Percentiles rank a stretch among this genome's conserved stretches.
Evolutionary conservation across 495 filamentous ascomycete species (phyloP).

Genomic region (Lentithecium fluviatile): DNA sequence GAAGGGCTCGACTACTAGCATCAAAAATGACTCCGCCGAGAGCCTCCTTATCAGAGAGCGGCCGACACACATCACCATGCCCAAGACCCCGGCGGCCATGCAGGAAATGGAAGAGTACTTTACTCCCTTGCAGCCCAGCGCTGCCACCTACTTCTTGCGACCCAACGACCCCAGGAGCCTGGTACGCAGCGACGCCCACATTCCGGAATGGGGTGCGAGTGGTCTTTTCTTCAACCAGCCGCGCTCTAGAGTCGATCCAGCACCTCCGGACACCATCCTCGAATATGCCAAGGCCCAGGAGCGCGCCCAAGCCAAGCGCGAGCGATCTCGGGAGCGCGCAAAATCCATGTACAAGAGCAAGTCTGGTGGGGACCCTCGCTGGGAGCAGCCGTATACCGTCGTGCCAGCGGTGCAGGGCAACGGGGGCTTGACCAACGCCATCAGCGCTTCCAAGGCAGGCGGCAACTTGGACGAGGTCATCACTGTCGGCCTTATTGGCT

Average conservation of each 20-base stretch:
- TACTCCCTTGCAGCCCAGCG: conserved; percentile 46
- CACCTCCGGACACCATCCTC: conserved; percentile 70
- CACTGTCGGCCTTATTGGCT: conserved; percentile 90
- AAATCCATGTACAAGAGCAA: conserved; percentile 33
- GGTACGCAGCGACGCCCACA: conserved; percentile 58
- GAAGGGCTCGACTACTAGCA: conserved; percentile 7
- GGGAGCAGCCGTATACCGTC: conserved; percentile 72
- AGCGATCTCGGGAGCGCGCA: not conserved
- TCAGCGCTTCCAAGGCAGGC: conserved; percentile 68
- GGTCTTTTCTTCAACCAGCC: conserved; percentile 65
- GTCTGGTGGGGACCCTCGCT: conserved; percentile 53
- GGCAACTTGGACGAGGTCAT: conserved; percentile 65
- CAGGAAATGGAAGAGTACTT: conserved; percentile 64
- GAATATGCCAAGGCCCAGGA: conserved; percentile 59
- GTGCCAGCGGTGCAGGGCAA: conserved; percentile 85
- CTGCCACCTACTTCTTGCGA: conserved; percentile 46
- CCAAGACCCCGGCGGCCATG: conserved; percentile 63
- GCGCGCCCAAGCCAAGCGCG: conserved; percentile 39
- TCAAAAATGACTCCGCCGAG: not conserved
- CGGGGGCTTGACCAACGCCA: conserved; percentile 82
- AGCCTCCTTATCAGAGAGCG: conserved; percentile 7
- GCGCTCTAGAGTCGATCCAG: conserved; percentile 62
- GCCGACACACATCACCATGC: conserved; percentile 44
- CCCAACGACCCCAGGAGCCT: conserved; percentile 46
- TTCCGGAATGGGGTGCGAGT: conserved; percentile 68